A percentile compares a stretch with the other conserved stretches of the same genome.
Conservation (phyloP, 1,139 yeast species). For the Pichia sp. region DNA sequence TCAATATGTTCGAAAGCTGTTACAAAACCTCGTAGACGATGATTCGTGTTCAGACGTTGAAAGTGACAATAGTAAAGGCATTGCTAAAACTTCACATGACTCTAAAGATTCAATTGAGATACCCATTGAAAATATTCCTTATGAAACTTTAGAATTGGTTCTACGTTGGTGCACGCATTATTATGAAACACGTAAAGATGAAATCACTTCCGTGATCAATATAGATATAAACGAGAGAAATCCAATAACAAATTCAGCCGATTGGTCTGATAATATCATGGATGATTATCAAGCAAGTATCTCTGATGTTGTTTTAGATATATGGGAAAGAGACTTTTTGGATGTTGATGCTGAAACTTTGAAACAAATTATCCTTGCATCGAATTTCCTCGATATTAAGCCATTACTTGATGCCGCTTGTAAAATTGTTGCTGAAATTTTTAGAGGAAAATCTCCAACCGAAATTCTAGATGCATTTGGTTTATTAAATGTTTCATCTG, state of each 20-base stretch:
- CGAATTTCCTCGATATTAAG: constrained; percentile 85
- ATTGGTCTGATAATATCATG: constrained; percentile 28
- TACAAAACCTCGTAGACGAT: constrained; percentile 15
- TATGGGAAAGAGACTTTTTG: constrained; percentile 91
- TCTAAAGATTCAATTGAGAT: constrained; percentile 59
- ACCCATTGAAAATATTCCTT: constrained; percentile 80
- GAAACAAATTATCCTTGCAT: constrained; percentile 87
- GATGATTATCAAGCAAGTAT: constrained; percentile 36
- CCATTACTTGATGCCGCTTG: constrained; percentile 93
- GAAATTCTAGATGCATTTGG: constrained; percentile 89
- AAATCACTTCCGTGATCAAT: background rate
- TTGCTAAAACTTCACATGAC: constrained; percentile 32
- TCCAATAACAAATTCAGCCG: constrained; percentile 36
- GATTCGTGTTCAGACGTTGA: constrained; percentile 7
- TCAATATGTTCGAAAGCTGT: background rate
- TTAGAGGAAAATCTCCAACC: constrained; percentile 86
- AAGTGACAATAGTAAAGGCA: constrained; percentile 31
- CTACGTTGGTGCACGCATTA: constrained; percentile 95
- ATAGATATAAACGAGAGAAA: background rate
- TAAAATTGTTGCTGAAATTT: constrained; percentile 93
- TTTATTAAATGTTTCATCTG: constrained; percentile 42
- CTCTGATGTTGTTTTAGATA: constrained; percentile 71
- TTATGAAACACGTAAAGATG: constrained; percentile 38
- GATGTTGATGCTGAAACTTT: constrained; percentile 95
- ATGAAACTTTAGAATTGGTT: constrained; percentile 77